Evolutionary conservation across 2,329 filamentous ascomycete genomes (phyloP).

Genomic region (Ceratocystis variospora): DNA sequence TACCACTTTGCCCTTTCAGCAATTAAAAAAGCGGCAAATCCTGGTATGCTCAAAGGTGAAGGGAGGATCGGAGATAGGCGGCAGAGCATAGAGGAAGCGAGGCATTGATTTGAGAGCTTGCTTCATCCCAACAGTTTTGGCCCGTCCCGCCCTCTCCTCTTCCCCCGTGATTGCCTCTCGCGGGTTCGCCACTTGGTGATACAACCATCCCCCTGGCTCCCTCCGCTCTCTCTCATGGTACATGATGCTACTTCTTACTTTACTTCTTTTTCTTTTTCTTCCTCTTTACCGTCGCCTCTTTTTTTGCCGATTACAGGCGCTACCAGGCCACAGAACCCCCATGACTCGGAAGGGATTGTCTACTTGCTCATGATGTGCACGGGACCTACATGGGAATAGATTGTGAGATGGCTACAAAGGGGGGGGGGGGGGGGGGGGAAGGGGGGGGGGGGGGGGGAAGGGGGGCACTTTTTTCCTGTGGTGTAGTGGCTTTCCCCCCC

Average conservation of each 20-base stretch:
- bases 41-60: background rate
- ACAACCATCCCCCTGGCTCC: background rate
- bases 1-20: background rate
- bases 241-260: background rate
- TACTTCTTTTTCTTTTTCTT: background rate
- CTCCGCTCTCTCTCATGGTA: background rate
- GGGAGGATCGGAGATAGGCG: background rate
- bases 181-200: background rate
- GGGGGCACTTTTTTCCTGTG: background rate
- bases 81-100: background rate
- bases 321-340: background rate
- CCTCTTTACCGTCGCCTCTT: no score
- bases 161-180: background rate
- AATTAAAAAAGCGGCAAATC: background rate
- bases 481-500: background rate
- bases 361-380: background rate
- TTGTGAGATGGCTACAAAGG: background rate
- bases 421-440: background rate
- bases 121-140: background rate
- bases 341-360: constrained; percentile 2
- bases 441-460: no score
- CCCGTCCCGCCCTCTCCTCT: background rate
- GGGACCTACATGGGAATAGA: background rate
- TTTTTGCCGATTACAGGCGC: background rate
- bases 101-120: background rate